A percentile compares a stretch with the other conserved stretches of the same genome.
These are phyloP conservation scores for Pseudogymnoascus sp. DNA, from an alignment of 2,329 filamentous ascomycete genomes.

Conservation along the genomic window DNA sequence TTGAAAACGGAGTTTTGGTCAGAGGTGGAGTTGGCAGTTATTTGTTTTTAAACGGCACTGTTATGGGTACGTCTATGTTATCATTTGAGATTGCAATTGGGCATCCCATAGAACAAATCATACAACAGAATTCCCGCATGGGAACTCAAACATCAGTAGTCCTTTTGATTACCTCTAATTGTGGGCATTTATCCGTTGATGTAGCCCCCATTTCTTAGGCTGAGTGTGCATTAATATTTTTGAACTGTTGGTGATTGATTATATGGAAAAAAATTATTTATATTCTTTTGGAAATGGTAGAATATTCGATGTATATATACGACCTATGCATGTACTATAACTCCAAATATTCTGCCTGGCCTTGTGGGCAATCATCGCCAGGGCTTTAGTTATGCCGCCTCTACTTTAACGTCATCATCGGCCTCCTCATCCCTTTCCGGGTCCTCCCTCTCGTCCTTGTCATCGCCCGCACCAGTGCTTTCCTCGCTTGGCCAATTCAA, in stretches of 20 bases:
- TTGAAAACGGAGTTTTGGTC: background rate
- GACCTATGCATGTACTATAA: background rate
- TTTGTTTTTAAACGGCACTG: background rate
- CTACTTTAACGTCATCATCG: background rate
- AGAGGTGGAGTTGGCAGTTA: background rate
- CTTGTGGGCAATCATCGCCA: background rate
- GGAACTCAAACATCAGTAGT: background rate
- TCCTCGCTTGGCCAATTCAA: conserved; percentile 45
- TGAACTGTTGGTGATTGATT: background rate
- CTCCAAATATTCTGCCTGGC: background rate
- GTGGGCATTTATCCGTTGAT: background rate
- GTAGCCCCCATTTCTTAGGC: background rate
- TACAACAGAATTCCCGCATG: background rate
- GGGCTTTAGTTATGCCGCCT: background rate
- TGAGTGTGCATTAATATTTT: background rate
- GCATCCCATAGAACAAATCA: background rate
- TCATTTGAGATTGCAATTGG: background rate
- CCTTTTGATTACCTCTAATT: background rate
- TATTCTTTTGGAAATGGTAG: background rate
- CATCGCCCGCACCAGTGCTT: conserved; percentile 8
- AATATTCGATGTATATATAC: background rate
- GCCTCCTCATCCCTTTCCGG: conserved; percentile 8
- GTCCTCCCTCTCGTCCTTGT: conserved; percentile 6
- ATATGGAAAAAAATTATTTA: background rate
- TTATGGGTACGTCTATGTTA: background rate